Conservation (phyloP, 1,139 yeast species). For the Diutina sp. region DNA sequence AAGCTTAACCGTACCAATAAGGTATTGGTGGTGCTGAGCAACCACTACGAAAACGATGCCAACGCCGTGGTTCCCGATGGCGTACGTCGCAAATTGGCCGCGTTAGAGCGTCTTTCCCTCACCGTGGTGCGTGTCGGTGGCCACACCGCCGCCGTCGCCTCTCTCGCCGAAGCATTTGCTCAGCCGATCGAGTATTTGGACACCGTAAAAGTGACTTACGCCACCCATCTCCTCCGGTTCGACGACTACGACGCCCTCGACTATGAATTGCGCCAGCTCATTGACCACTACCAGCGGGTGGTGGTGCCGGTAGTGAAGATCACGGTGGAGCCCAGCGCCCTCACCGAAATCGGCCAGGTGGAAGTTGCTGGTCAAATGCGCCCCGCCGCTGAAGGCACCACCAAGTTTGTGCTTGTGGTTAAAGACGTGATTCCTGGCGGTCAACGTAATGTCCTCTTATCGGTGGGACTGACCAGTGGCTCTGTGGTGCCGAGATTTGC, state of each 20-base stretch:
- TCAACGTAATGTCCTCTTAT: neutral
- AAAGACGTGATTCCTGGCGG: neutral
- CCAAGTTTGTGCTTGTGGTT: neutral
- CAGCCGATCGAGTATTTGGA: slow-evolving; percentile 1
- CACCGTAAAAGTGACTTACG: neutral
- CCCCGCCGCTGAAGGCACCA: neutral
- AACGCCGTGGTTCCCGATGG: neutral
- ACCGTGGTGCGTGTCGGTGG: neutral
- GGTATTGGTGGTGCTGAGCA: neutral
- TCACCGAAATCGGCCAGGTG: neutral
- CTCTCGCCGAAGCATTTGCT: neutral
- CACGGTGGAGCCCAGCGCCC: neutral
- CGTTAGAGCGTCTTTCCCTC: neutral
- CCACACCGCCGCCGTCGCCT: neutral
- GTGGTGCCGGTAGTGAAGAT: neutral
- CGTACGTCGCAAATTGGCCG: neutral
- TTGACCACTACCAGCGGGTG: neutral
- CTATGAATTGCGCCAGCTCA: neutral
- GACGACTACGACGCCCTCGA: neutral
- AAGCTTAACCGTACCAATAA: neutral
- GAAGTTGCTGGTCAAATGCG: neutral
- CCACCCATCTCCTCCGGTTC: neutral
- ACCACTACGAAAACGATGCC: neutral
- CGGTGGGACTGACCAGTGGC: neutral
- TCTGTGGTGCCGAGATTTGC: neutral